phyloP scores from a whole-genome alignment of 1,284 basidiomycete genomes.

The Violaceomyces palustris region DNA sequence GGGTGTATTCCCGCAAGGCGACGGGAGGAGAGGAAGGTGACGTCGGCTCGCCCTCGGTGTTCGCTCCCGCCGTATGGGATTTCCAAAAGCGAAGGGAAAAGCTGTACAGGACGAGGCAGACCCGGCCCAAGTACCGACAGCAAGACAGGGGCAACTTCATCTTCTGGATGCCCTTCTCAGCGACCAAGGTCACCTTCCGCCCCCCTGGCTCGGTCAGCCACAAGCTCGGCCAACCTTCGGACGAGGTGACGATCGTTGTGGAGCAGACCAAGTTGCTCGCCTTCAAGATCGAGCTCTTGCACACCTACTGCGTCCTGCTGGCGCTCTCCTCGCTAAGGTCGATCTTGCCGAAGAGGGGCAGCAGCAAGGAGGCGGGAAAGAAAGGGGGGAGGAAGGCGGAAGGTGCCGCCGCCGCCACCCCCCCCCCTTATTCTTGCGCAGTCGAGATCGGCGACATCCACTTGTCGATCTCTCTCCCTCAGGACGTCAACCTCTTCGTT shows the following conservation, averaged over 20 bases:
- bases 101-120: constrained; percentile 5
- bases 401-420: neutral
- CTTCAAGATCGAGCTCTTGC: constrained; percentile 63
- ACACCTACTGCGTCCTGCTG: constrained; percentile 70
- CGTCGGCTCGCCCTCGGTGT: constrained; percentile 22
- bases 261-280: constrained; percentile 56
- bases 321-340: constrained; percentile 61
- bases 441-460: constrained; percentile 35
- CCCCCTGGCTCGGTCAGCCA: constrained; percentile 25
- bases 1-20: neutral
- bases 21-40: constrained; percentile 3
- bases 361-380: constrained; percentile 5
- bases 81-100: constrained; percentile 18
- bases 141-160: constrained; percentile 51
- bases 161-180: constrained; percentile 49
- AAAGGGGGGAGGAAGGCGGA: constrained; percentile 11
- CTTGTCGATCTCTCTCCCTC: constrained; percentile 46
- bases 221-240: constrained; percentile 16
- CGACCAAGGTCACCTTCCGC: constrained; percentile 29
- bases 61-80: constrained; percentile 39
- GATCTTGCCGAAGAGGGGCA: constrained; percentile 49
- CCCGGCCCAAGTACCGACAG: constrained; percentile 18
- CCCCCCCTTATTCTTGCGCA: neutral
- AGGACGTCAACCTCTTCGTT: constrained; percentile 39
- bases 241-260: constrained; percentile 55